A percentile compares a stretch with the other conserved stretches of the same genome.
These are phyloP conservation scores for Diutina neorugosa DNA, from an alignment of 1,139 yeast species.

Conservation along the genomic window DNA sequence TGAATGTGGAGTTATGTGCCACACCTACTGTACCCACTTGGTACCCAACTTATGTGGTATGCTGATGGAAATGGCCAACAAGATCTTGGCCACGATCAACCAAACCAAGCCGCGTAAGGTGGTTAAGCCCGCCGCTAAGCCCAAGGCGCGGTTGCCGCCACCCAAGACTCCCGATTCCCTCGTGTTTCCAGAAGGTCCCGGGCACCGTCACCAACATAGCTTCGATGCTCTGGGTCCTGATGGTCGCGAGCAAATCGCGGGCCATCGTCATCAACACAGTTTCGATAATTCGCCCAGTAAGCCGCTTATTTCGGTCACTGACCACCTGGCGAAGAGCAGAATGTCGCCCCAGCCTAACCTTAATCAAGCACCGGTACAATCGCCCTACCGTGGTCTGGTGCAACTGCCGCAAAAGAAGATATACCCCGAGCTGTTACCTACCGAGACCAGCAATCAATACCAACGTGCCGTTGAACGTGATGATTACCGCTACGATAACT, in stretches of 20 bases:
- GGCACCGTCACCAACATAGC: slow-evolving; percentile 1
- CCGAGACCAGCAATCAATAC: slow-evolving; percentile 19
- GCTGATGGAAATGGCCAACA: slow-evolving; percentile 95
- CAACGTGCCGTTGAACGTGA: slow-evolving; percentile 21
- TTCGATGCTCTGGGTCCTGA: neutral
- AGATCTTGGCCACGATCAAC: slow-evolving; percentile 73
- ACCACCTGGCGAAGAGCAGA: neutral
- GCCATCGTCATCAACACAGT: slow-evolving; percentile 1
- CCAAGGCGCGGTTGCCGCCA: neutral
- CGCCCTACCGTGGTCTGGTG: slow-evolving; percentile 1
- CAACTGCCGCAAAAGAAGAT: neutral
- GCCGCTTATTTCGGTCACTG: neutral
- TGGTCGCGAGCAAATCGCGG: neutral
- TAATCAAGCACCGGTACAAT: neutral
- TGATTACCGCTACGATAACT: neutral
- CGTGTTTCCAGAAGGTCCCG: neutral
- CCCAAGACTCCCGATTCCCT: neutral
- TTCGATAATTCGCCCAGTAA: neutral
- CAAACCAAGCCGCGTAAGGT: slow-evolving; percentile 43
- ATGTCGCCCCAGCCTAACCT: neutral
- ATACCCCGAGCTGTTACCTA: slow-evolving; percentile 19
- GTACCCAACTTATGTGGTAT: slow-evolving; percentile 98
- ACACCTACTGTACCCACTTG: slow-evolving; percentile 80
- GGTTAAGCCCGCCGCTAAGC: neutral
- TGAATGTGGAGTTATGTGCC: slow-evolving; percentile 94